A percentile compares a stretch with the other conserved stretches of the same genome.
Evolutionary conservation across 1,139 yeast genomes (phyloP).

Genomic region (Saccharomyces hybrid): DNA sequence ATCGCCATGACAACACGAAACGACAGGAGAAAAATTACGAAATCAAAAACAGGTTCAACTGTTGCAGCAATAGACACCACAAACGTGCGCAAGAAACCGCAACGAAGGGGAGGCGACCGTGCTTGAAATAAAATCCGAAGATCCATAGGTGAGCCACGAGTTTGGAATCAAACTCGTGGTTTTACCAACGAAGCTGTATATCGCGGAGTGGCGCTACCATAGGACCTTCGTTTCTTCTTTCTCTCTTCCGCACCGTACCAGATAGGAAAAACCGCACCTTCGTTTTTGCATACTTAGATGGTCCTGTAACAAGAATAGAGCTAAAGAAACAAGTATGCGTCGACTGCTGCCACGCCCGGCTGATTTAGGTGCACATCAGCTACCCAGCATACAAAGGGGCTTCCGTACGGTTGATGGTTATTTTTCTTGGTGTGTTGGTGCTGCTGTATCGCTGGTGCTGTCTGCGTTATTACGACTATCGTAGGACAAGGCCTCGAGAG

Average conservation of each 20-base stretch:
- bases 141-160: not conserved
- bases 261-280: not conserved
- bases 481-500: not conserved
- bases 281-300: not conserved
- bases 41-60: not conserved
- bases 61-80: not conserved
- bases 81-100: not conserved
- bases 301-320: not conserved
- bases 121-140: not conserved
- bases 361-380: not conserved
- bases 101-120: not conserved
- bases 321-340: not conserved
- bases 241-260: not conserved
- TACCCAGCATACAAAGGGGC: not conserved
- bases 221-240: not conserved
- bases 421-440: not conserved
- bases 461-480: not conserved
- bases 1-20: conserved; percentile 1
- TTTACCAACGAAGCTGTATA: not conserved
- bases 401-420: not conserved
- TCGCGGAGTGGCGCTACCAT: not conserved
- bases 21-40: not conserved
- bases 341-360: not conserved
- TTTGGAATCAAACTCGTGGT: not conserved
- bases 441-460: not conserved